These are phyloP conservation scores for Mucor piriformis DNA, from an alignment of 371 early-diverging fungal genomes.

Conservation along the genomic window DNA sequence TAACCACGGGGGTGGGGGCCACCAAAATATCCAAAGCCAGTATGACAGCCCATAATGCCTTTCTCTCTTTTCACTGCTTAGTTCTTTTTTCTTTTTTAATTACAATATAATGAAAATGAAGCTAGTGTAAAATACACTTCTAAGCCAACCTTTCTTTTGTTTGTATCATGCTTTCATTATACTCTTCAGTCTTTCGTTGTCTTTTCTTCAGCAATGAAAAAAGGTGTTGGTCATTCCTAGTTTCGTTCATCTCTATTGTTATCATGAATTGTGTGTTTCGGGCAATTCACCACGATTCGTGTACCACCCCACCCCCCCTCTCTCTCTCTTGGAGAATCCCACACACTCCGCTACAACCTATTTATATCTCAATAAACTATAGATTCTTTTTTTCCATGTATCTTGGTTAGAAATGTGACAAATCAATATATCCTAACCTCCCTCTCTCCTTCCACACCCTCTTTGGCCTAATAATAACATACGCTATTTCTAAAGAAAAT, in stretches of 20 bases:
- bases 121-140: no score
- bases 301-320: background rate
- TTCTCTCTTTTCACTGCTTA: no score
- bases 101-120: no score
- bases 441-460: no score
- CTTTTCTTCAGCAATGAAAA: background rate
- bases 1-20: slow-evolving; percentile 2
- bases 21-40: background rate
- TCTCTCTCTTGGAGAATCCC: background rate
- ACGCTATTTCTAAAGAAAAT: background rate
- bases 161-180: no score
- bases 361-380: background rate
- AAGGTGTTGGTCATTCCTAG: background rate
- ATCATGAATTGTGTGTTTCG: background rate
- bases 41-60: background rate
- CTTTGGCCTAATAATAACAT: no score
- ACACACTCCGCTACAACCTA: background rate
- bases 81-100: no score
- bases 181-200: background rate
- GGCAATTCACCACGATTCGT: slow-evolving; percentile 9
- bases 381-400: background rate
- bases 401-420: no score
- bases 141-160: no score
- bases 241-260: background rate
- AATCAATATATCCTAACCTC: no score